phyloP scores from a whole-genome alignment of 768 basidiomycete genomes.

The Termitomyces sp. region DNA sequence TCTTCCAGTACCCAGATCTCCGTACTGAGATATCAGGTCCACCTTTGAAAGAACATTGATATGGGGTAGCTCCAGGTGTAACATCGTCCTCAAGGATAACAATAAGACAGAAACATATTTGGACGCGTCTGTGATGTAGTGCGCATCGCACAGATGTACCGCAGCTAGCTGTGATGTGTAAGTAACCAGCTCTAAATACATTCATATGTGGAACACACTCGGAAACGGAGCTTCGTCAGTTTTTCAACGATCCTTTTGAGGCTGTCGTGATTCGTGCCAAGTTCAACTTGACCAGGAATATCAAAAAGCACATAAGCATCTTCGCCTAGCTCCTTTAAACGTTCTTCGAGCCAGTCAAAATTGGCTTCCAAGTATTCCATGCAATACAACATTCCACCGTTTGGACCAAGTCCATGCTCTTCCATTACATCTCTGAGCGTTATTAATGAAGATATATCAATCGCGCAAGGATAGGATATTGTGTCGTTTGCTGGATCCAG shows the following conservation, averaged over 20 bases:
- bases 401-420: slow-evolving; percentile 81
- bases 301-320: slow-evolving; percentile 92
- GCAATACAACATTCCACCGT: slow-evolving; percentile 94
- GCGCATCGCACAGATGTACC: slow-evolving; percentile 94
- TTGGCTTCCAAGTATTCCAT: slow-evolving; percentile 97
- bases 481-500: slow-evolving; percentile 92
- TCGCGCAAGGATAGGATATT: slow-evolving; percentile 86
- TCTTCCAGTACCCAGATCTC: slow-evolving; percentile 69
- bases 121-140: slow-evolving; percentile 92
- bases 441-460: slow-evolving; percentile 82
- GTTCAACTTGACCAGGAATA: slow-evolving; percentile 94
- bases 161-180: slow-evolving; percentile 65
- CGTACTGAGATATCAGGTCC: slow-evolving; percentile 85
- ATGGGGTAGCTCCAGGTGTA: slow-evolving; percentile 98
- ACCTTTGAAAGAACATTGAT: slow-evolving; percentile 96
- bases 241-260: slow-evolving; percentile 72
- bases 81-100: slow-evolving; percentile 90
- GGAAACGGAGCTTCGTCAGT: slow-evolving; percentile 69
- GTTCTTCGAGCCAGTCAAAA: slow-evolving; percentile 79
- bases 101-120: slow-evolving; percentile 94
- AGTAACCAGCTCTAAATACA: background rate
- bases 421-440: slow-evolving; percentile 86
- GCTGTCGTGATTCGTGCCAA: slow-evolving; percentile 93
- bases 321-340: slow-evolving; percentile 55
- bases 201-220: slow-evolving; percentile 50